A percentile compares a stretch with the other conserved stretches of the same genome.
Evolutionary conservation across 192 early-diverging fungal species (phyloP).

Genomic region (Dissophora globulifera): DNA sequence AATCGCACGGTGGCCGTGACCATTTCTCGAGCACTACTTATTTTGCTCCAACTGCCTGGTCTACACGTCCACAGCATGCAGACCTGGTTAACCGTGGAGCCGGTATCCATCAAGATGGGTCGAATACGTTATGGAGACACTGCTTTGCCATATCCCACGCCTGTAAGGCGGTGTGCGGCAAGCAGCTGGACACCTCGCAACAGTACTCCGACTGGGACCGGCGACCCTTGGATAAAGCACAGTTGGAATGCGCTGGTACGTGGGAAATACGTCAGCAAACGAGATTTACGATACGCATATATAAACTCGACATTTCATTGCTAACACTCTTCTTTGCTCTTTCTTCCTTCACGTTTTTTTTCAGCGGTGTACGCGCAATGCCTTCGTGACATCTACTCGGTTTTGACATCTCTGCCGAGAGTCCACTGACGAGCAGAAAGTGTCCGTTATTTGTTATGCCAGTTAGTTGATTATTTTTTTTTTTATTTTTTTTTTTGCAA

Average conservation of each 20-base stretch:
- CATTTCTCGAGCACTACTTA: neutral
- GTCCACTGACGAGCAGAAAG: too few relatives aligned
- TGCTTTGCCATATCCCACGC: neutral
- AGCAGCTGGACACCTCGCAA: neutral
- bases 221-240: neutral
- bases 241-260: neutral
- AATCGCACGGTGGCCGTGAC: neutral
- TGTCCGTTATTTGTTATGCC: too few relatives aligned
- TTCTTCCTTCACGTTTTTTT: neutral
- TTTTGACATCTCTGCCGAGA: neutral
- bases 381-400: neutral
- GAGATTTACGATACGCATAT: too few relatives aligned
- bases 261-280: too few relatives aligned
- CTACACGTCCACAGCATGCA: neutral
- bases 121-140: too few relatives aligned
- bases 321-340: neutral
- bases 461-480: too few relatives aligned
- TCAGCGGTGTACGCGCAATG: neutral
- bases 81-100: neutral
- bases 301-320: too few relatives aligned
- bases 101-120: too few relatives aligned
- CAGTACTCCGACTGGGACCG: conserved; percentile 13
- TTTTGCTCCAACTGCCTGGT: neutral
- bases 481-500: too few relatives aligned
- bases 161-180: neutral